These are phyloP conservation scores for Populus tomentosa DNA, from an alignment of 441 rosid species.

Conservation along the genomic window DNA sequence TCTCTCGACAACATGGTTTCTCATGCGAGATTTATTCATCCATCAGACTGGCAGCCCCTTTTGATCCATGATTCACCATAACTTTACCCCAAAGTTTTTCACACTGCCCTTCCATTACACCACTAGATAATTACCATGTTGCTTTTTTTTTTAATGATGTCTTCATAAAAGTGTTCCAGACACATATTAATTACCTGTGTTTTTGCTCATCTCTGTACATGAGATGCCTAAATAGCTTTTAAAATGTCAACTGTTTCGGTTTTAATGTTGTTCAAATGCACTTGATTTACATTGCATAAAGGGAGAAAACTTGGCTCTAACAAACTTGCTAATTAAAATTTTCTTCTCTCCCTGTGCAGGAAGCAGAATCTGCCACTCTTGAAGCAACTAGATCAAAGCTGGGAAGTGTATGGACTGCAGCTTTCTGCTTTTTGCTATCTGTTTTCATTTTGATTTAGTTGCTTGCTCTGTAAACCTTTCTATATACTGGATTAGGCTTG, in stretches of 20 bases:
- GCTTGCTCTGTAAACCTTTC: not conserved
- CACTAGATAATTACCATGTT: not conserved
- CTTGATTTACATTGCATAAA: not conserved
- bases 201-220: not conserved
- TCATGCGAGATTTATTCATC: not conserved
- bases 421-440: conserved; percentile 19
- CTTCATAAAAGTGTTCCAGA: not conserved
- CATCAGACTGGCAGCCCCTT: not conserved
- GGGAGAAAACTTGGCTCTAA: not conserved
- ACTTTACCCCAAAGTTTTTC: not conserved
- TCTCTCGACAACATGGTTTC: not conserved
- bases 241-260: not conserved
- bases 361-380: conserved; percentile 86
- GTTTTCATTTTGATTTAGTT: conserved; percentile 16
- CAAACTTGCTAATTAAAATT: not conserved
- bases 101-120: not conserved
- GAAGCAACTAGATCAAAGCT: conserved; percentile 85
- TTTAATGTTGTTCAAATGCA: not conserved
- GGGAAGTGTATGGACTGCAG: conserved; percentile 65
- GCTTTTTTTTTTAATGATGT: not conserved
- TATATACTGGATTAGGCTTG: not conserved
- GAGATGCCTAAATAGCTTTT: not conserved
- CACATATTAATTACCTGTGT: not conserved
- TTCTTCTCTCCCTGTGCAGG: conserved; percentile 41
- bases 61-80: not conserved